These are phyloP conservation scores for Diaporthe sp. DNA, from an alignment of 2,329 filamentous ascomycete species.

Conservation along the genomic window DNA sequence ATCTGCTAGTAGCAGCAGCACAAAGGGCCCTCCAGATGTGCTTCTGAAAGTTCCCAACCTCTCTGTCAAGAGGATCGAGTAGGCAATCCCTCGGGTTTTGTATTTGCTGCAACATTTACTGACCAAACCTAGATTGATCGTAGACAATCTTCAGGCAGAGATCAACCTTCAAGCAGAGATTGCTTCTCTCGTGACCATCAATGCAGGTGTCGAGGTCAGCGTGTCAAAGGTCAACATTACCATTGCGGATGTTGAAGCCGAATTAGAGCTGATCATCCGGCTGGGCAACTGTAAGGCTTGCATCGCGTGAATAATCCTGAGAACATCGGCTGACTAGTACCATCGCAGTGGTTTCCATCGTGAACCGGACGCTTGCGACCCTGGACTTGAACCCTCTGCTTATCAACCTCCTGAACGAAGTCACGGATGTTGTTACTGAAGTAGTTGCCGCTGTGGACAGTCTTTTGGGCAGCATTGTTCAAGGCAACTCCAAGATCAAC, in stretches of 20 bases:
- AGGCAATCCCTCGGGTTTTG: neutral
- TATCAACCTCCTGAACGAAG: conserved; percentile 67
- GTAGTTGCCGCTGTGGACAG: conserved; percentile 71
- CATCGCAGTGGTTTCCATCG: conserved; percentile 65
- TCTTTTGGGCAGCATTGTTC: conserved; percentile 69
- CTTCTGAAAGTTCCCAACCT: conserved; percentile 70
- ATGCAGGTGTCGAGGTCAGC: conserved; percentile 67
- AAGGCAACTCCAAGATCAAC: conserved; percentile 66
- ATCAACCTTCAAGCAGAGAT: conserved; percentile 72
- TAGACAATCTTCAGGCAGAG: conserved; percentile 70
- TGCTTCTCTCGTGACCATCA: conserved; percentile 68
- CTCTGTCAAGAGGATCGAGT: conserved; percentile 70
- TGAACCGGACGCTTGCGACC: conserved; percentile 71
- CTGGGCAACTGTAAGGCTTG: conserved; percentile 60
- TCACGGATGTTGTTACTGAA: conserved; percentile 63
- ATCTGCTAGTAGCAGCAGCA: conserved; percentile 43
- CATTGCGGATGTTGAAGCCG: conserved; percentile 70
- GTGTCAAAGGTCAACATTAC: conserved; percentile 69
- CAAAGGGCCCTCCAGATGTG: conserved; percentile 65
- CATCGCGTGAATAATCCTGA: neutral
- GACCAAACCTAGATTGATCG: conserved; percentile 56
- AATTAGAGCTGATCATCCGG: conserved; percentile 71
- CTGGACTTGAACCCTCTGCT: conserved; percentile 74
- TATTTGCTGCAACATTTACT: neutral
- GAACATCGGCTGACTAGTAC: neutral